phyloP scores from a whole-genome alignment of 306 rosid species.

The Oxytropis ochrocephala region DNA sequence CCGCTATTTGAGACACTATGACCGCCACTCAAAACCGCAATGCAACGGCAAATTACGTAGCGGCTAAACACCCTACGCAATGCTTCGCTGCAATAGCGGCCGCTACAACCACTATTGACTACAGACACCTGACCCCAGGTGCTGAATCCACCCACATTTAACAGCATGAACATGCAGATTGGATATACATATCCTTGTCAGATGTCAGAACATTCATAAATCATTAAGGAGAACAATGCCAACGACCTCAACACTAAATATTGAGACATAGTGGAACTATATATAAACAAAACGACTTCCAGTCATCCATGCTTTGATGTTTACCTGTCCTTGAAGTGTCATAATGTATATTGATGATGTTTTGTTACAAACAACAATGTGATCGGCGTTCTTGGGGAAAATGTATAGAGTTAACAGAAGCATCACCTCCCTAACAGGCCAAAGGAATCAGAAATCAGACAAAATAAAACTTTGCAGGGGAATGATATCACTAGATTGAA shows the following conservation, averaged over 20 bases:
- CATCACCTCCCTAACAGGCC: conserved; percentile 82
- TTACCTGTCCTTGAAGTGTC: conserved; percentile 99
- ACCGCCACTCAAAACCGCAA: too few species aligned
- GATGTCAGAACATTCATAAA: background rate
- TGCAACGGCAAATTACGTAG: too few species aligned
- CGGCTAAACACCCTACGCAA: too few species aligned
- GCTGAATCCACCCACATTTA: too few species aligned
- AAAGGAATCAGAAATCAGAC: conserved; percentile 31
- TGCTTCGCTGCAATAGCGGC: too few species aligned
- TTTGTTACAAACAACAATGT: conserved; percentile 85
- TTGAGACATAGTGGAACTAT: background rate
- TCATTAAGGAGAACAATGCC: background rate
- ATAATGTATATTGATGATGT: conserved; percentile 92
- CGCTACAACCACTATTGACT: too few species aligned
- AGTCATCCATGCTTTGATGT: background rate
- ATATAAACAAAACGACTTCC: background rate
- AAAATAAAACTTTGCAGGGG: background rate
- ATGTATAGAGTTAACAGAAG: conserved; percentile 92
- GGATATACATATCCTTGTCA: background rate
- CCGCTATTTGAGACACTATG: too few species aligned
- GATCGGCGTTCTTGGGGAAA: conserved; percentile 83
- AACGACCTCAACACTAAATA: background rate
- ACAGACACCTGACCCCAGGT: too few species aligned
- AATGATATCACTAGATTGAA: conserved; percentile 3
- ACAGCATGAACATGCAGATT: background rate